Base-by-base conservation (phyloP, 2,329 filamentous ascomycete species). In the Colletotrichum somersetense region DNA sequence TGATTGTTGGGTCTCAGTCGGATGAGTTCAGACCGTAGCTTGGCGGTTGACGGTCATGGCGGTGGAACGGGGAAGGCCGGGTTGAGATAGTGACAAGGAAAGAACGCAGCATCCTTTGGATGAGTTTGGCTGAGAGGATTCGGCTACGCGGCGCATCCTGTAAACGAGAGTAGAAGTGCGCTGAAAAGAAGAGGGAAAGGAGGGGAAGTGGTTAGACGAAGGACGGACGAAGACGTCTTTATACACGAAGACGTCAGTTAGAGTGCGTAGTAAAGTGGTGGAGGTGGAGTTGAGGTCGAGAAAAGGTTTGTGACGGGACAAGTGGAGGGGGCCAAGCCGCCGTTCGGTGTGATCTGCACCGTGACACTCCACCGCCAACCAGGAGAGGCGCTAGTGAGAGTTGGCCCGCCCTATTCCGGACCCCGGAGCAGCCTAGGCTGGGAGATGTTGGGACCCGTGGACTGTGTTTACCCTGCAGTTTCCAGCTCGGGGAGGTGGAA, bases 91-190 rank as follows among this genome's bases (percentile, higher is more conserved):
- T 62, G 46, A 38, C 30, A 26, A 48, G 35, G 38, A 57, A 42
- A 44, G 55, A 50, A 67, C 59, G 66, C 74, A 73, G 62, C 66
- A 74, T 57, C 63, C 71, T 40, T n/a, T 50, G 44, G 55, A 63
- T 48, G 61, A 50, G 20, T 10, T 73, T 69, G 68, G 42, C 40
- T 52, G 63, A 52, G 42, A 62, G 23, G 72, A 74, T 66, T 73
- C 72, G 62, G 66, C 72, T 69, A 69, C 72, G 64, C 56, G 65
- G 70, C 73, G 67, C 61, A 74, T 61, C 69, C 73, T 74, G 61
- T 66, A 64, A 44, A 50, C 66, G 46, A 67, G 62, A 57, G 69
- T 58, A 73, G 74, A 67, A 73, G 64, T 73, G 64, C 73, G 74
- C 69, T 74, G 72, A 61, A 53, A 65, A 63, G 58, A 72, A 67